Conservation (phyloP, 345 rosid genomes). For the Arabidopsis thaliana region DNA sequence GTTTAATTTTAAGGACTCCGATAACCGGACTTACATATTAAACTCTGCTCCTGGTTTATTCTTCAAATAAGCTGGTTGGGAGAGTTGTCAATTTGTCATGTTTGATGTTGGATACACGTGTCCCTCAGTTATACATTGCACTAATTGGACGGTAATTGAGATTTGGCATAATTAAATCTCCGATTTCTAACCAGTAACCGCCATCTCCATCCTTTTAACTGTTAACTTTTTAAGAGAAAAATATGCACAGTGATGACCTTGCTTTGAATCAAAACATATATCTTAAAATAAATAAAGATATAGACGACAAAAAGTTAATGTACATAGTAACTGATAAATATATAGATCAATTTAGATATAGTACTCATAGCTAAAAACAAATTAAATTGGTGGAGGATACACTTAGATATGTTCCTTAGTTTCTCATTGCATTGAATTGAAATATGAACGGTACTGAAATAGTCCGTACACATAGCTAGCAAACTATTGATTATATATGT, state of each 20-base stretch:
- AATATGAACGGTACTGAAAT: background rate
- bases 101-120: conserved; percentile 30
- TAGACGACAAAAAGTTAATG: background rate
- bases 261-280: background rate
- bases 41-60: background rate
- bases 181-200: background rate
- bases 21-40: background rate
- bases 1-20: conserved; percentile 1
- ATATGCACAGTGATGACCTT: background rate
- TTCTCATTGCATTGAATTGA: background rate
- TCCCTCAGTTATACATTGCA: conserved; percentile 19
- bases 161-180: background rate
- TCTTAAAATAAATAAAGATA: background rate
- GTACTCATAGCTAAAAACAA: background rate
- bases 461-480: background rate
- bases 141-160: conserved; percentile 17
- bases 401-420: background rate
- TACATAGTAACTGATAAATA: background rate
- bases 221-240: background rate
- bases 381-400: background rate
- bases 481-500: background rate
- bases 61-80: conserved; percentile 4
- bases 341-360: background rate
- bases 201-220: background rate
- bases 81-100: conserved; percentile 13